These are phyloP conservation scores for Leccinellum albellum DNA, from an alignment of 768 basidiomycete genomes.

Conservation along the genomic window DNA sequence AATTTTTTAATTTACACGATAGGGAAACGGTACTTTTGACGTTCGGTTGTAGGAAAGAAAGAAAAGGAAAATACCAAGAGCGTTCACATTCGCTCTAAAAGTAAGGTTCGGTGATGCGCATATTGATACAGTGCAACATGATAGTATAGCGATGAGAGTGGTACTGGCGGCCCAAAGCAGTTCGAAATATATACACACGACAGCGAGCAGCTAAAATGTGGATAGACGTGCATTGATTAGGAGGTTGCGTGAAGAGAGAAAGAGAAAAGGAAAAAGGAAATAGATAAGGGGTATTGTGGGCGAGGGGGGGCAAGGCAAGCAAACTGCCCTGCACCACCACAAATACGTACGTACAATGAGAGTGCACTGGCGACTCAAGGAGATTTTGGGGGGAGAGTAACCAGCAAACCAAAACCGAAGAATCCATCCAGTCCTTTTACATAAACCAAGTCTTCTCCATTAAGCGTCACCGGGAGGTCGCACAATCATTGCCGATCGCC, in stretches of 20 bases:
- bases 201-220: constrained; percentile 15
- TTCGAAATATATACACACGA: constrained; percentile 12
- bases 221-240: constrained; percentile 12
- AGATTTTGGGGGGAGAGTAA: constrained; percentile 2
- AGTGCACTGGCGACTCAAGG: constrained; percentile 16
- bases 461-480: constrained; percentile 6
- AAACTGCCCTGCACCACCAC: constrained; percentile 18
- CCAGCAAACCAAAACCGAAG: constrained; percentile 18
- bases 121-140: constrained; percentile 22
- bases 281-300: constrained; percentile 13
- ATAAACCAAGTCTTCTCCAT: constrained; percentile 19
- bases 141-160: constrained; percentile 13
- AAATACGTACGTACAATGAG: constrained; percentile 22
- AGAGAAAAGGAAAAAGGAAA: background rate
- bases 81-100: background rate
- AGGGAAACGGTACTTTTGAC: constrained; percentile 13
- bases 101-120: background rate
- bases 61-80: background rate
- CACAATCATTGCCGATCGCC: constrained; percentile 25
- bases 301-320: background rate
- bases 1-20: background rate
- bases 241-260: constrained; percentile 7
- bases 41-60: background rate
- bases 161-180: background rate
- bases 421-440: constrained; percentile 28